Base-by-base conservation (phyloP, 345 rosid genomes). In the Durio zibethinus region DNA sequence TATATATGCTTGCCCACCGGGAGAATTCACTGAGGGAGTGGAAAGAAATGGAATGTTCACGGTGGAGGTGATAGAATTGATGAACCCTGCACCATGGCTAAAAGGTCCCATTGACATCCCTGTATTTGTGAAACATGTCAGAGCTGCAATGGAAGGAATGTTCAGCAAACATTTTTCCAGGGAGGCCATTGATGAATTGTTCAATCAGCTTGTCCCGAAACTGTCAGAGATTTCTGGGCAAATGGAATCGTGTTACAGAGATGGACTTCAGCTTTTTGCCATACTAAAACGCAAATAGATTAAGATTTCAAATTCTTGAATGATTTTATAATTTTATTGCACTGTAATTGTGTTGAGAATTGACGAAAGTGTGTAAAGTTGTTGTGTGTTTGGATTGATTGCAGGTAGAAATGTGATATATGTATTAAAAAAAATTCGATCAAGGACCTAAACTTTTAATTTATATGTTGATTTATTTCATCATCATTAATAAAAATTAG, bases 91-190 rank as follows among this genome's bases (percentile, higher is more conserved):
- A 10, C 84, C 89, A 7, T 80, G 86, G 86, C 48, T 82, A 16
- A 73, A 80, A 21, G 86, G 73, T 1, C 83, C 86, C 10, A 77
- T 84, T 18, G 79, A 88, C 73, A 72, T 85, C 63, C 68, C 35
- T 2, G 81, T 77, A 40, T 90, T 74, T 63, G 74, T 79, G 25
- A 74, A 60, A 64, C 90, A 87, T 57, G 75, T 88, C 42, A 84
- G 88, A 69, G 93, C 87, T 38, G 91, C 90, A 15, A 85, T 76
- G 83, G 89, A 87, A 64, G 85, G 71, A 21, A 85, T 88, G 85
- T 82, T 90, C 77, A 57, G 3, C 66, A 67, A 53, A 21, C 85
- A 78, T 59, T 87, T 90, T 59, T n/a, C 75, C 3, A 4, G 5
- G 0, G 75, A 82, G 15, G 31, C 38, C 14, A 83, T 78, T 10